Base-by-base conservation (phyloP, 371 early-diverging fungal genomes). In the Mucor indicus region DNA sequence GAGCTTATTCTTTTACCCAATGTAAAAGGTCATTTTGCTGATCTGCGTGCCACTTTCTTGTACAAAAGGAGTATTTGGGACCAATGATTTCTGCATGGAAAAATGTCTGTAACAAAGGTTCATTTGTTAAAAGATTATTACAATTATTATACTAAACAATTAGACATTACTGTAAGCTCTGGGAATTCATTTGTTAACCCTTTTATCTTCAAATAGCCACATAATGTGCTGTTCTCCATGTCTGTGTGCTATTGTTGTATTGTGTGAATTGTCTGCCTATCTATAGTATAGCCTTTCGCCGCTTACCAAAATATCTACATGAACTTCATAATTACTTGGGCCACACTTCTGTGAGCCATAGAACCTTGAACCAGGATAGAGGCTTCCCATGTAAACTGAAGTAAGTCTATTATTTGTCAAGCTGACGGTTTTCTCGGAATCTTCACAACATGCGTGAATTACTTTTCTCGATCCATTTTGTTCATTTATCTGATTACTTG, bases 41-140 rank as follows among this genome's bases (percentile, higher is more conserved):
- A 46, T 84, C 76, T 11, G 89, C 89, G 43, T 87, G 87, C 93
- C 93, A 93, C 69, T 88, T 90, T 11, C 85, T 64, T 16, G 93
- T 93, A 36, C 87, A 63, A 49, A 93, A 93, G 8, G 83, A 75
- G 50, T 90, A 70, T 37, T 81, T 76, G 1, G 81, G 79, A 0
- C 91, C 93, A 53, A 91, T 83, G 39, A 90, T 76, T 62, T 88
- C 81, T 39, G 83, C 88, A 31, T 87, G 87, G 57, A 90, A 90
- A 59, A 81, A 90, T 2, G 91, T 91, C 54, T 64, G 41, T 11
- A 31, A n/a, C n/a, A n/a, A n/a, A n/a, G n/a, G n/a, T n/a, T n/a
- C n/a, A n/a, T n/a, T n/a, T n/a, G n/a, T n/a, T n/a, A n/a, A n/a
- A n/a, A n/a, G n/a, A n/a, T n/a, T n/a, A 33, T 36, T 33, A 15